Percentiles rank a stretch among this genome's conserved stretches.
Conservation (phyloP, 179 eudicot species). For the Nepenthes alata region DNA sequence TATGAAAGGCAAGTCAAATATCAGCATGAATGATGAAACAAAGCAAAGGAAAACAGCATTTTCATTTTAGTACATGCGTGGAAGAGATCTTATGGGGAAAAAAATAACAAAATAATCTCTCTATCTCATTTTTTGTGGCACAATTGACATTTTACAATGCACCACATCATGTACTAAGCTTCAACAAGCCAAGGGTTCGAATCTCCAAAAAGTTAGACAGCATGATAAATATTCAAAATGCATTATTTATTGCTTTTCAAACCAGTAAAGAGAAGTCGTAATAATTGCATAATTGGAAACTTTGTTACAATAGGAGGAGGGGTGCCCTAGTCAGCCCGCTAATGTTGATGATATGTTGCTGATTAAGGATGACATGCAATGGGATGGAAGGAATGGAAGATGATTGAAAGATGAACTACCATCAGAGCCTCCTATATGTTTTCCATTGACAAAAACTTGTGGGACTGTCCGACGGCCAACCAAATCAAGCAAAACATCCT, state of each 20-base stretch:
- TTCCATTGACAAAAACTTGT: conserved; percentile 89
- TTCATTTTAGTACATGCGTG: neutral
- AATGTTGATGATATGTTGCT: no score
- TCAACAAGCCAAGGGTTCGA: no score
- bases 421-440: conserved; percentile 92
- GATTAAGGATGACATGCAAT: neutral
- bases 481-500: conserved; percentile 69
- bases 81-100: neutral
- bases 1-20: neutral
- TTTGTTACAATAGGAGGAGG: no score
- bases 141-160: no score
- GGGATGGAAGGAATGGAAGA: neutral
- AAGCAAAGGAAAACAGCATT: neutral
- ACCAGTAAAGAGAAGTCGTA: no score
- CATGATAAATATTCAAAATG: no score
- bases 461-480: conserved; percentile 92
- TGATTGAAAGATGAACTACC: conserved; percentile 31
- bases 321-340: no score
- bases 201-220: no score
- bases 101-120: neutral
- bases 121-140: no score
- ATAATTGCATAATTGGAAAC: no score
- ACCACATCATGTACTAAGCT: no score
- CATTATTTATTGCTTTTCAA: no score
- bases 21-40: neutral